Base-by-base conservation (phyloP, 2,329 filamentous ascomycete genomes). In the Exutisphaerella laricina region DNA sequence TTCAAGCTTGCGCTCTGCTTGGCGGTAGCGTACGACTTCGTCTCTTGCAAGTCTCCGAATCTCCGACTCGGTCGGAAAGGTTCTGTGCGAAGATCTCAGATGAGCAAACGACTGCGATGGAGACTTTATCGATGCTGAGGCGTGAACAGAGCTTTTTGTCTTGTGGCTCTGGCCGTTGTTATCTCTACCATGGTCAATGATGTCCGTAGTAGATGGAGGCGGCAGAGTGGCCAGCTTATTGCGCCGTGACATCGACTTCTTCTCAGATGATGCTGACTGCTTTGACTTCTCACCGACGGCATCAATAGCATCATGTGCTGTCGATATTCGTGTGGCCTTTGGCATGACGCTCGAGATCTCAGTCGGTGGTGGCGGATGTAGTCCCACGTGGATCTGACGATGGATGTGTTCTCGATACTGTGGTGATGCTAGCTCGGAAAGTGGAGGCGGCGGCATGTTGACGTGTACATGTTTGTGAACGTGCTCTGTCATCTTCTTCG, bases 1-100 rank as follows among this genome's bases (percentile, higher is more conserved):
- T 25, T 61, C 56, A 29, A 65, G 41, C 42, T 50, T 58, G n/a
- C 61, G 55, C 48, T 64, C 61, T 5, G 55, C 57, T 39, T 58
- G 53, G 13, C 61, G 55, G 41, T 62, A 65, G 8, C 54, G 54
- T 17, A 55, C 53, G 28, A 65, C 51, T 34, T 65, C 62, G 22
- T 65, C 59, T 20, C 60, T 51, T 22, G 61, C 60, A 28, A 64
- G 56, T 30, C 44, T 51, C 2, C 60, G 53, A 21, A 64, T 57
- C 21, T 61, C 56, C 4, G 39, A 33, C 25, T 55, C 48, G 4
- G 43, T 33, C 4, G 17, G 33, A 17, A 23, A n/a, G 12, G 17
- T 23, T n/a, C 13, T 35, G 33, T 21, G 17, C 17, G 33, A 23
- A 35, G 9, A 23, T 8, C 18, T 35, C n/a, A 14, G 33, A n/a